Base-by-base conservation (phyloP, 2,329 filamentous ascomycete species). In the Chalaropsis ovoidea region DNA sequence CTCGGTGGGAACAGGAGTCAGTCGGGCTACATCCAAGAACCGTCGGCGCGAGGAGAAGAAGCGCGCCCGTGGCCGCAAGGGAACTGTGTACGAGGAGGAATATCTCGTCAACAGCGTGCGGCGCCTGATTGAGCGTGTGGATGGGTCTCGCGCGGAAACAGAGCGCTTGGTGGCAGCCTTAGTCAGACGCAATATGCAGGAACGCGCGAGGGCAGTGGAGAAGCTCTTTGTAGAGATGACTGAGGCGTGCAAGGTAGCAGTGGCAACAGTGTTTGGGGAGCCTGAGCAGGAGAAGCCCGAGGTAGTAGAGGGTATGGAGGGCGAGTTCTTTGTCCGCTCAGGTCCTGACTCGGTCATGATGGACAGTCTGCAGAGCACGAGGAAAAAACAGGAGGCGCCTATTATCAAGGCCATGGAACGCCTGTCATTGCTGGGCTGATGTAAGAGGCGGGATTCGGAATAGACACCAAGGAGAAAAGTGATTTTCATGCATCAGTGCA, bases 1-100 rank as follows among this genome's bases (percentile, higher is more conserved):
- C 24, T 91, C 89, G 22, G 81, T 85, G 1, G 87, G 85, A 22
- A 92, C 88, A 13, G 84, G 85, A 39, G 86, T 88, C 1, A 89
- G 86, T 62, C 82, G 91, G 13, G 88, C 88, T 67, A 96, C 90
- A 49, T 88, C 85, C 72, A 95, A 94, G 79, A 96, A 95, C 73
- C 85, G 91, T 63, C 81, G 87, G 27, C 82, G 91, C 22, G 94
- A 99, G 75, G 94, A 99, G 79, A 86, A 95, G 74, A 99, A 99
- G 81, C 85, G 93, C 17, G 94, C 94, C 0, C 81, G 90, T 7
- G 94, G 94, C 27, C 93, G 96, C 74, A 97, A 97, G 79, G 94
- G 94, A 11, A 96, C 90, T 17, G 89, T 99, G 4, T 99, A 99
- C 75, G 94, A 99, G 75, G 93, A 97, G 73, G 94, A 97, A 75